Evolutionary conservation across 192 early-diverging fungal species (phyloP), one percentile per base, ranked within the genome.

Genomic region (Coemansia sp.): DNA sequence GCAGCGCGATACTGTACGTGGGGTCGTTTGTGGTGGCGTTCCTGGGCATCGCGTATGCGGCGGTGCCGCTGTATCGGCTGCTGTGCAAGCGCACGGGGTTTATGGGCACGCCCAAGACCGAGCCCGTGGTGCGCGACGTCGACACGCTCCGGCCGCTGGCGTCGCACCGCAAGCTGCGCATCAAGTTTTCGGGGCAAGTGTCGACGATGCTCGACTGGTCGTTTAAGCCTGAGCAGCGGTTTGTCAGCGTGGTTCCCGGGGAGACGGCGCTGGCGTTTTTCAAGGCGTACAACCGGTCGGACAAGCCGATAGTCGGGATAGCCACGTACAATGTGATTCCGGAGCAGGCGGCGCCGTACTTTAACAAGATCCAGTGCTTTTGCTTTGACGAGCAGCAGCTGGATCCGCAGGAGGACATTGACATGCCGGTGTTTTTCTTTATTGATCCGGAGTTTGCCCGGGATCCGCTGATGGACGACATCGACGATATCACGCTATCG

Each of bases 321-420:
- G 90, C 91, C 3, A 99, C 96, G 1, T 99, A 99, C 55, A 94
- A 93, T 59, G 94, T 99, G 17, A 85, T 91, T 5, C 96, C 96
- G 3, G 81, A 85, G 47, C 88, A 91, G 60, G 92, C 90, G 0
- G 96, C 89, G 10, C 90, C 86, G 56, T 94, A 99, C 52, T 99
- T 99, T 62, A 99, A 99, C 83, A 99, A 99, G 79, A 94, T 99
- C 52, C 96, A 99, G 65, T 99, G 96, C 65, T 99, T 99, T 58
- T 99, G 96, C 68, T 99, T 99, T 80, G 96, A 99, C 57, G 94
- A 97, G 70, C 96, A 99, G 70, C 87, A 85, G 70, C 75, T 99
- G 53, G 80, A 78, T 49, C 86, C 92, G 0, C 82, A 82, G 8
- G 96, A 99, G 70, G 84, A 92, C 45, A 88, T 99, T 5, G 96